Evolutionary conservation across 352 stramenopile species (phyloP).

Genomic region (Phytophthora gonapodyides): DNA sequence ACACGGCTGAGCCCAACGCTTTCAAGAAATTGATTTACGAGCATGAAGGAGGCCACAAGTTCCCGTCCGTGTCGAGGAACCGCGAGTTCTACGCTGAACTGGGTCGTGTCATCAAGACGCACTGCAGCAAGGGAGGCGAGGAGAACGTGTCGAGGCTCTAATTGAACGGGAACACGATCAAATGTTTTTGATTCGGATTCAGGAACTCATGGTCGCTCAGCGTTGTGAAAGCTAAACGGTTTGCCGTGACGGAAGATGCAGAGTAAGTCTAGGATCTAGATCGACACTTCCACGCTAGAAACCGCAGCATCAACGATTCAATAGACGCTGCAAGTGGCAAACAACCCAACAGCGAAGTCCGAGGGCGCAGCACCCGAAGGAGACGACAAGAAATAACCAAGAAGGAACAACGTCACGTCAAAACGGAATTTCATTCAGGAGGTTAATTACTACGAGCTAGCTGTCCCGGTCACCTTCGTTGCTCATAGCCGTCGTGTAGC

Average conservation of each 20-base stretch:
- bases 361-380: too few relatives aligned
- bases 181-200: too few relatives aligned
- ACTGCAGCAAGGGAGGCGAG: conserved; percentile 28
- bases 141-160: conserved; percentile 11
- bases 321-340: too few relatives aligned
- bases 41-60: conserved; percentile 43
- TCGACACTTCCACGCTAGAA: too few relatives aligned
- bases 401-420: conserved; percentile 13
- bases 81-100: conserved; percentile 33
- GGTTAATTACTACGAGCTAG: conserved; percentile 22
- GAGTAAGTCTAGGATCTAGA: too few relatives aligned
- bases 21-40: conserved; percentile 40
- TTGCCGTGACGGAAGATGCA: not conserved
- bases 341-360: too few relatives aligned
- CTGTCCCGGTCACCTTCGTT: conserved; percentile 9
- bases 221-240: not conserved
- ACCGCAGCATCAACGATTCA: too few relatives aligned
- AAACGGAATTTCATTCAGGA: conserved; percentile 22
- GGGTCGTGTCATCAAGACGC: conserved; percentile 23
- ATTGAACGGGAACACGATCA: not conserved
- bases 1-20: conserved; percentile 7
- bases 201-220: too few relatives aligned
- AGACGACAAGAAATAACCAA: not conserved
- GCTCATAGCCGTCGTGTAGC: conserved; percentile 15
- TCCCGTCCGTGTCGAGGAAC: conserved; percentile 39